phyloP scores from a whole-genome alignment of 192 early-diverging fungal species.

The Backusella parvicylindrica region DNA sequence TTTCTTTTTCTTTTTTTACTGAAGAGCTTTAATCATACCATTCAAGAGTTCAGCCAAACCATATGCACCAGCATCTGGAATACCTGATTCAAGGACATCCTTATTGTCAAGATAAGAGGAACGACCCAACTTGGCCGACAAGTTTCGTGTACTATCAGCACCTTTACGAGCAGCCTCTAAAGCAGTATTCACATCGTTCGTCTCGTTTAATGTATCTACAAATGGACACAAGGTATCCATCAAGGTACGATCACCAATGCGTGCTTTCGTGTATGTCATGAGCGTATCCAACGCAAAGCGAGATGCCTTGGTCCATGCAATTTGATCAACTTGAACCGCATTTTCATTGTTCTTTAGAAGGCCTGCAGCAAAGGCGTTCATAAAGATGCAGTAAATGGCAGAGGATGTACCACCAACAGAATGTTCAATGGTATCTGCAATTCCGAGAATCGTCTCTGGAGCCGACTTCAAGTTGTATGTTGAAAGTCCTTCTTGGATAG shows the following conservation, averaged over 20 bases:
- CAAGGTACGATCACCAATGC: constrained; percentile 70
- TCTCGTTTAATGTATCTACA: constrained; percentile 39
- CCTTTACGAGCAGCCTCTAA: constrained; percentile 51
- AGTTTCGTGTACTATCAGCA: constrained; percentile 46
- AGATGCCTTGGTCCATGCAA: constrained; percentile 38
- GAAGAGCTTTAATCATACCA: constrained; percentile 33
- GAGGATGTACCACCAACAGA: constrained; percentile 79
- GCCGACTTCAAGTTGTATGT: constrained; percentile 9
- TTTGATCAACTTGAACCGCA: constrained; percentile 14
- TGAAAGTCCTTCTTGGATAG: constrained; percentile 45
- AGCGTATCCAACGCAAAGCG: constrained; percentile 57
- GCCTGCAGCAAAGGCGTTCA: constrained; percentile 58
- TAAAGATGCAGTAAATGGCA: constrained; percentile 74
- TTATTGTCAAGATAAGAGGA: constrained; percentile 59
- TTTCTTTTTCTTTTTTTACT: not conserved
- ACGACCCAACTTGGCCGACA: constrained; percentile 63
- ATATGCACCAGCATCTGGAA: constrained; percentile 60
- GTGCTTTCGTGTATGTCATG: constrained; percentile 63
- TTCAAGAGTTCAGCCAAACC: constrained; percentile 54
- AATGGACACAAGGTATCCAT: constrained; percentile 72
- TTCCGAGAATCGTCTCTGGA: constrained; percentile 22
- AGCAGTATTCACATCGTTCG: constrained; percentile 41
- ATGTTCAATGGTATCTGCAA: constrained; percentile 67
- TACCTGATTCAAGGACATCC: constrained; percentile 21
- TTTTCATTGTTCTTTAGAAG: constrained; percentile 16